These are phyloP conservation scores for Metschnikowia aberdeeniae DNA, from an alignment of 805 yeast genomes.

Conservation along the genomic window DNA sequence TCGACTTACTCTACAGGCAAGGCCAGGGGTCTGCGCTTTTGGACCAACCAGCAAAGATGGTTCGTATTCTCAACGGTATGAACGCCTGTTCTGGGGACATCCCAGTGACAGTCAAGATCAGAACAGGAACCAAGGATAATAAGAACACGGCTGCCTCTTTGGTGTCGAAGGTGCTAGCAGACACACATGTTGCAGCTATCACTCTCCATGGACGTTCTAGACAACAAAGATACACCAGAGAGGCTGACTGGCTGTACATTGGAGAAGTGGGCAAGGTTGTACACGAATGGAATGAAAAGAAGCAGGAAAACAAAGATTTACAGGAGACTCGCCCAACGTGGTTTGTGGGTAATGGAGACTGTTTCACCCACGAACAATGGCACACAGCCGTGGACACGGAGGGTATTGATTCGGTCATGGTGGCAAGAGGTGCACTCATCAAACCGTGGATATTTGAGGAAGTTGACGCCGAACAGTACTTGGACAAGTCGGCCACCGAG, in stretches of 20 bases:
- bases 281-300: constrained; percentile 51
- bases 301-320: constrained; percentile 56
- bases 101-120: constrained; percentile 86
- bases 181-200: constrained; percentile 82
- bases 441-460: constrained; percentile 99
- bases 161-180: constrained; percentile 65
- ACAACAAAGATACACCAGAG: constrained; percentile 88
- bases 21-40: constrained; percentile 95
- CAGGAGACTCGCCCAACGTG: constrained; percentile 62
- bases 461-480: constrained; percentile 78
- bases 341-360: constrained; percentile 94
- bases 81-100: constrained; percentile 82
- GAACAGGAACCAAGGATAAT: constrained; percentile 85
- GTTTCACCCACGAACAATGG: constrained; percentile 86
- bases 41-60: constrained; percentile 80
- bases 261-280: constrained; percentile 67
- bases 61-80: constrained; percentile 83
- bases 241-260: constrained; percentile 92
- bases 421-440: constrained; percentile 95
- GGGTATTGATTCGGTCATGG: constrained; percentile 90
- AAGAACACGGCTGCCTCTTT: constrained; percentile 84
- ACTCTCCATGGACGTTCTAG: constrained; percentile 96
- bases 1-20: constrained; percentile 85
- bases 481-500: constrained; percentile 89
- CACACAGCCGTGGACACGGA: constrained; percentile 58